phyloP scores from a whole-genome alignment of 2,329 filamentous ascomycete species.

The Aspergillus flavus region DNA sequence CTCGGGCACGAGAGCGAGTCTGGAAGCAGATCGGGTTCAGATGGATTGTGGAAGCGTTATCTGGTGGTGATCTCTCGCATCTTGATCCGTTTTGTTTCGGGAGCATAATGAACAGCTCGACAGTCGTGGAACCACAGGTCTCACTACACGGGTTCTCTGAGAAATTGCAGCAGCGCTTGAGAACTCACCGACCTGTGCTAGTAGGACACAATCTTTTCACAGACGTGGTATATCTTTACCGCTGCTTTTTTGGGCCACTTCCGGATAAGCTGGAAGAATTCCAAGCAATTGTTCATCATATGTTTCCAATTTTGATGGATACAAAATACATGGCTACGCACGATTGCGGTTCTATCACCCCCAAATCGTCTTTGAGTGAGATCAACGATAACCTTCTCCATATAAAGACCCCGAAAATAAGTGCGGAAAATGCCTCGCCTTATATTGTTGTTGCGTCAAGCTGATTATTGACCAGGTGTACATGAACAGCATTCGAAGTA shows the following conservation, averaged over 20 bases:
- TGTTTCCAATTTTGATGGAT: slow-evolving; percentile 62
- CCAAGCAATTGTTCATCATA: slow-evolving; percentile 49
- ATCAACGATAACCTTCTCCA: slow-evolving; percentile 29
- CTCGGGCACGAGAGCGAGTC: slow-evolving; percentile 30
- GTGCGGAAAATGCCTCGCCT: slow-evolving; percentile 23
- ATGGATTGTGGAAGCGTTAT: slow-evolving; percentile 51
- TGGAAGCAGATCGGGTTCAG: slow-evolving; percentile 45
- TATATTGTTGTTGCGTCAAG: neutral
- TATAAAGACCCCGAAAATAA: slow-evolving; percentile 31
- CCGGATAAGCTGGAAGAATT: slow-evolving; percentile 61
- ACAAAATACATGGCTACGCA: slow-evolving; percentile 66
- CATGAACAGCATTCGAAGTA: slow-evolving; percentile 38
- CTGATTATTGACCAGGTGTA: slow-evolving; percentile 32
- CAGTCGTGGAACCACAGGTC: slow-evolving; percentile 19
- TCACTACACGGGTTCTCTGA: slow-evolving; percentile 32
- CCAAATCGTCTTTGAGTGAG: slow-evolving; percentile 39
- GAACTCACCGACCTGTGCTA: slow-evolving; percentile 52
- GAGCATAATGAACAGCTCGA: slow-evolving; percentile 22
- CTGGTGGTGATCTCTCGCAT: slow-evolving; percentile 43
- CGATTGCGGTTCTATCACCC: slow-evolving; percentile 55
- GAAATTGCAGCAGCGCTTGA: slow-evolving; percentile 44
- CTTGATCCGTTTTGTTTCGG: slow-evolving; percentile 38
- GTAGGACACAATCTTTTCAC: slow-evolving; percentile 67
- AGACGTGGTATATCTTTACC: slow-evolving; percentile 64
- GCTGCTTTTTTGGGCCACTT: slow-evolving; percentile 60